phyloP scores from a whole-genome alignment of 768 basidiomycete genomes.

The Clathrus columnatus region DNA sequence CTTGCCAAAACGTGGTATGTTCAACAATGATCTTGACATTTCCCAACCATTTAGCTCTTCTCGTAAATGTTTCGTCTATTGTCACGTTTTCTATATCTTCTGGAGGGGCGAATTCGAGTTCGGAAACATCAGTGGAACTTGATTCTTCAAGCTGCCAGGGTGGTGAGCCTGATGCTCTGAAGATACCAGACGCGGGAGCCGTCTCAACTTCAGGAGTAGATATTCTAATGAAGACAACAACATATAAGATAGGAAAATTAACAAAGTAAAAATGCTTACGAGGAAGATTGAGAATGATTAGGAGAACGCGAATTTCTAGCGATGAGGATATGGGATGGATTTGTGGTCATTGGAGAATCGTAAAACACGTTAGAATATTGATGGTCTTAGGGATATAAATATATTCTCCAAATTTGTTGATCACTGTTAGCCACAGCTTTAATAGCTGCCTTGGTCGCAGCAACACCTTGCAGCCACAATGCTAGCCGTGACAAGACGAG shows the following conservation, averaged over 20 bases:
- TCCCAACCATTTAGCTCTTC: constrained; percentile 60
- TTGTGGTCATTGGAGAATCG: constrained; percentile 45
- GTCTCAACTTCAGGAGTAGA: constrained; percentile 44
- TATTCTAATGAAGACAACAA: constrained; percentile 46
- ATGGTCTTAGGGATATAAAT: not conserved
- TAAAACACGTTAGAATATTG: not conserved
- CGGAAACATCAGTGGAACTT: constrained; percentile 57
- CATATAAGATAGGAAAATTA: constrained; percentile 75
- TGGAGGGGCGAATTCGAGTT: constrained; percentile 39
- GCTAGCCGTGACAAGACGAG: not conserved
- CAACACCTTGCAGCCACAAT: not conserved
- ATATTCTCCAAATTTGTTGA: not conserved
- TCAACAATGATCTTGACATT: constrained; percentile 89
- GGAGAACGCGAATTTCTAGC: constrained; percentile 74
- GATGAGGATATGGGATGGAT: constrained; percentile 83
- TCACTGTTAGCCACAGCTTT: not conserved
- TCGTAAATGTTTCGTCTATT: constrained; percentile 71
- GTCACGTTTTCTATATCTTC: constrained; percentile 54
- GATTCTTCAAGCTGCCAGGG: constrained; percentile 74
- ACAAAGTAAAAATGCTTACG: constrained; percentile 2
- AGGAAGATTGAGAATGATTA: constrained; percentile 33
- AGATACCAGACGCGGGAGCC: constrained; percentile 78
- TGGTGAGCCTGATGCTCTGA: constrained; percentile 71
- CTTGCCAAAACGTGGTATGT: constrained; percentile 84
- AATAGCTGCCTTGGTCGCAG: not conserved